phyloP scores from a whole-genome alignment of 1,139 yeast species.

The Candida neerlandica region DNA sequence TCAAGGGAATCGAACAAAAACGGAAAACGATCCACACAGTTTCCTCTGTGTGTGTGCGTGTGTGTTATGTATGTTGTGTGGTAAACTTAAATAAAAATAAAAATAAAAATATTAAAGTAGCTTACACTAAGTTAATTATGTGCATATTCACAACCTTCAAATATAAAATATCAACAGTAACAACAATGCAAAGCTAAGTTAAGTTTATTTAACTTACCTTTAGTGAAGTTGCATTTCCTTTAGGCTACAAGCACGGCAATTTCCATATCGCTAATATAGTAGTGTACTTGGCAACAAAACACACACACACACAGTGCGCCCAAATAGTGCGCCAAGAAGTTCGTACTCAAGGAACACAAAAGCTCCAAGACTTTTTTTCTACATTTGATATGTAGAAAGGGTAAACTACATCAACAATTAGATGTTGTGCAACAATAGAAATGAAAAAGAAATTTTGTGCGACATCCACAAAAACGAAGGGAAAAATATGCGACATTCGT shows the following conservation, averaged over 20 bases:
- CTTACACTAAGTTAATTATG: slow-evolving; percentile 1
- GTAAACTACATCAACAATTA: not conserved
- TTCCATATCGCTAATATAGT: not conserved
- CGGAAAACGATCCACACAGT: too few species aligned
- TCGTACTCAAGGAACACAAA: not conserved
- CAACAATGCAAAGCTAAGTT: not conserved
- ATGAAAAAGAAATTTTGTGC: not conserved
- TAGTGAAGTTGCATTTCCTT: not conserved
- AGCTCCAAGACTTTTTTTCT: not conserved
- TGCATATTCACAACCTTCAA: not conserved
- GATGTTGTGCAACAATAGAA: not conserved
- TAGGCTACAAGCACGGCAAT: not conserved
- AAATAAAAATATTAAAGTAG: not conserved
- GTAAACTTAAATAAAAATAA: not conserved
- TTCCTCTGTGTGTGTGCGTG: too few species aligned
- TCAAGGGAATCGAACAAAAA: not conserved
- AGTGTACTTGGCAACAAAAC: not conserved
- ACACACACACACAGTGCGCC: not conserved
- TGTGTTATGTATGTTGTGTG: not conserved
- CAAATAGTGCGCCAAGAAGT: not conserved
- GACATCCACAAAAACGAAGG: not conserved
- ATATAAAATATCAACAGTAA: not conserved
- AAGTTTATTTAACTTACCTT: not conserved
- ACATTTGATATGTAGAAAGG: not conserved
- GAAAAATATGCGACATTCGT: not conserved